phyloP scores from a whole-genome alignment of 2,329 filamentous ascomycete genomes.

The Graphiopsis chlorocephala region DNA sequence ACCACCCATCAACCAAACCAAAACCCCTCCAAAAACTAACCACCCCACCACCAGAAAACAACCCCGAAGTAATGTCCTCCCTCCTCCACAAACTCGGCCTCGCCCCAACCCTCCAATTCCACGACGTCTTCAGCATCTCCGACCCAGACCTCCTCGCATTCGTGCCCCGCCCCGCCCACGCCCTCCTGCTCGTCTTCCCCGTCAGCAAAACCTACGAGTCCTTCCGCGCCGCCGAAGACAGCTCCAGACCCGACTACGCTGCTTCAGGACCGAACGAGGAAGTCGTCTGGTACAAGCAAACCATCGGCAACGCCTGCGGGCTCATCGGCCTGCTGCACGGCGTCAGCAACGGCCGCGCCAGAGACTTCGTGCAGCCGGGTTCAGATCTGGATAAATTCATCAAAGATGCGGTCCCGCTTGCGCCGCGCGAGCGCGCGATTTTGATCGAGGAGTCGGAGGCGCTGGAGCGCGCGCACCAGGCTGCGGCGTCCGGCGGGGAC shows the following conservation, averaged over 20 bases:
- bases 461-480: slow-evolving; percentile 74
- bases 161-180: slow-evolving; percentile 82
- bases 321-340: slow-evolving; percentile 85
- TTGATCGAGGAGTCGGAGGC: slow-evolving; percentile 73
- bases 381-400: slow-evolving; percentile 66
- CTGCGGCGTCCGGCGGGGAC: slow-evolving; percentile 73
- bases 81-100: slow-evolving; percentile 83
- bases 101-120: slow-evolving; percentile 70
- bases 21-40: background rate
- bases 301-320: slow-evolving; percentile 89
- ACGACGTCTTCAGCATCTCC: slow-evolving; percentile 89
- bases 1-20: background rate
- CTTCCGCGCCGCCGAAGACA: slow-evolving; percentile 72
- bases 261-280: slow-evolving; percentile 68
- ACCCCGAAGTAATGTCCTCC: slow-evolving; percentile 82
- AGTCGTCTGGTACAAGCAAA: slow-evolving; percentile 92
- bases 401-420: slow-evolving; percentile 65
- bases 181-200: slow-evolving; percentile 89
- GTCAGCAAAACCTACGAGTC: slow-evolving; percentile 75
- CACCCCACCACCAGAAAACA: slow-evolving; percentile 55
- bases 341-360: slow-evolving; percentile 71
- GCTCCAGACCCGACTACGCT: slow-evolving; percentile 58
- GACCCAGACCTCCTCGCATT: slow-evolving; percentile 82
- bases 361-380: slow-evolving; percentile 55
- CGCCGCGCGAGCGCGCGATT: slow-evolving; percentile 63